Conservation (phyloP, 192 early-diverging fungal genomes). For the Haplosporangium gracile region DNA sequence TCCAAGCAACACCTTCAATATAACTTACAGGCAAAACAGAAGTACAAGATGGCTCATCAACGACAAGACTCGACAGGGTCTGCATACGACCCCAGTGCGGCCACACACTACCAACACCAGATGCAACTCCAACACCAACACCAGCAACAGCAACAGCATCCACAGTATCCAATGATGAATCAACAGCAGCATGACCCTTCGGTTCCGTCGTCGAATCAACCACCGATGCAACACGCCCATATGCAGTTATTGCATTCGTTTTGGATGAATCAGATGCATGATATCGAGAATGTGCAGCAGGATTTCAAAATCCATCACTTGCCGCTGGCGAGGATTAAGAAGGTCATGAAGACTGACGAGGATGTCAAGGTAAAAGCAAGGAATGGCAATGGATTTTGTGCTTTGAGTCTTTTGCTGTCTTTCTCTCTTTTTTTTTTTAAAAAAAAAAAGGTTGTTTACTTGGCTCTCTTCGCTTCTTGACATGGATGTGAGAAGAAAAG, state of each 20-base stretch:
- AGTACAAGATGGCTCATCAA: constrained; percentile 32
- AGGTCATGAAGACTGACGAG: constrained; percentile 98
- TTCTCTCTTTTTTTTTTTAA: not conserved
- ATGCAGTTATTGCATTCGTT: constrained; percentile 61
- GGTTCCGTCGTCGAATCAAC: constrained; percentile 19
- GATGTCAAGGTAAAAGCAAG: constrained; percentile 83
- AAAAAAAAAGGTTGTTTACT: not conserved
- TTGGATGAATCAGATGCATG: constrained; percentile 80
- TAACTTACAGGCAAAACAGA: not conserved
- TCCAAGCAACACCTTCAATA: not conserved
- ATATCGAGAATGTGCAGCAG: constrained; percentile 74
- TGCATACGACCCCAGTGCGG: constrained; percentile 26
- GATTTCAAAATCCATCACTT: constrained; percentile 94
- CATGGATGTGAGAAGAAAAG: no score
- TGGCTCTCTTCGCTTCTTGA: not conserved
- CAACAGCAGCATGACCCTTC: constrained; percentile 18
- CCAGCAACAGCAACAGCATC: constrained; percentile 23
- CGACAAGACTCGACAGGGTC: constrained; percentile 34
- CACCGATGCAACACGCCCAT: constrained; percentile 47
- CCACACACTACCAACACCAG: constrained; percentile 20
- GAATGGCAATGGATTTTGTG: not conserved
- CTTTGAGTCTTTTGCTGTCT: not conserved
- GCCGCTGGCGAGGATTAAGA: constrained; percentile 95
- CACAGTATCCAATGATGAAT: constrained; percentile 18
- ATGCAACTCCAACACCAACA: constrained; percentile 29